Conservation (phyloP, 2,329 filamentous ascomycete species). For the Ophiostoma tasmaniense region DNA sequence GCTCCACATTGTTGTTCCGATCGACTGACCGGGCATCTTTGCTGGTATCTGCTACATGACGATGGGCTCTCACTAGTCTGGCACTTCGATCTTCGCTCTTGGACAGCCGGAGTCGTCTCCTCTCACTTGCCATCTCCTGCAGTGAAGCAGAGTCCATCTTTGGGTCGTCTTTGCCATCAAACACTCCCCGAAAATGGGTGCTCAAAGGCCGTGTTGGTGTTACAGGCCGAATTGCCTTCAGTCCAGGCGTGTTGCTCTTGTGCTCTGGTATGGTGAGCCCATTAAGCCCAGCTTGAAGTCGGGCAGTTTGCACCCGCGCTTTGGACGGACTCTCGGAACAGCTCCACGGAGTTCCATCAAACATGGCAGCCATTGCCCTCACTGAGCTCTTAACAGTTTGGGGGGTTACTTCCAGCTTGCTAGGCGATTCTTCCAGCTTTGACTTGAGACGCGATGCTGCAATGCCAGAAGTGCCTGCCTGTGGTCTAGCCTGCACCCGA, state of each 20-base stretch:
- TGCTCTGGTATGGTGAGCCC: slow-evolving; percentile 24
- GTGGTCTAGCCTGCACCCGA: neutral
- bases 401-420: slow-evolving; percentile 23
- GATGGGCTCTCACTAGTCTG: neutral
- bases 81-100: slow-evolving; percentile 14
- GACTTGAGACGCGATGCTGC: neutral
- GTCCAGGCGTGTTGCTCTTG: slow-evolving; percentile 20
- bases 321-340: neutral
- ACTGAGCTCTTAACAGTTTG: slow-evolving; percentile 25
- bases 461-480: neutral
- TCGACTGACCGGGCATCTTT: neutral
- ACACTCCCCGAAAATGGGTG: neutral
- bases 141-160: neutral
- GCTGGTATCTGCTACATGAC: neutral
- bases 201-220: slow-evolving; percentile 5
- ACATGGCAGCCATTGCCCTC: slow-evolving; percentile 44
- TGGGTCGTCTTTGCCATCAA: neutral
- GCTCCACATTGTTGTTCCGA: neutral
- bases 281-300: slow-evolving; percentile 9
- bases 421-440: neutral
- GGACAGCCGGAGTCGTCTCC: slow-evolving; percentile 12
- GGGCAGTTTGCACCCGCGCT: neutral
- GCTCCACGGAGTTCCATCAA: slow-evolving; percentile 32
- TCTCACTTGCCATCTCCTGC: slow-evolving; percentile 7
- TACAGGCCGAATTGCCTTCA: slow-evolving; percentile 6